Base-by-base conservation (phyloP, 2,329 filamentous ascomycete genomes). In the Colletotrichum nymphaeae region DNA sequence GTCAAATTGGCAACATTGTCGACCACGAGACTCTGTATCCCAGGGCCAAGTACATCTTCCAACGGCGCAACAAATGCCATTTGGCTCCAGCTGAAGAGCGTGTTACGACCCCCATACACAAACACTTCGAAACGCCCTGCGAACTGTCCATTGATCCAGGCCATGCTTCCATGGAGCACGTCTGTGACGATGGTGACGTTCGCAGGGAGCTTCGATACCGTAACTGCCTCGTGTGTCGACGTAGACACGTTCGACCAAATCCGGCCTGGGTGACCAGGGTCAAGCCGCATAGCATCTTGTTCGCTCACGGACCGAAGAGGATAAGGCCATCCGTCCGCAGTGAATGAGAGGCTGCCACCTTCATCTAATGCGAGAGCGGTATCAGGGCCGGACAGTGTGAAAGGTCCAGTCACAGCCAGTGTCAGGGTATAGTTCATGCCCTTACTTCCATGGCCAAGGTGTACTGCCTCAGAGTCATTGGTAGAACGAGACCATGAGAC, bases 11-110 rank as follows among this genome's bases (percentile, higher is more conserved):
- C 16, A 14, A 30, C 11, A 16, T 37, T 63, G 19, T 22, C 11
- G 6, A 72, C 22, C 5, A 37, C 28, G 5, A 72, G 24, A 28
- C 52, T 37, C 19, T 63, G 58, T 9, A 72, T 22, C 5, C 69
- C 65, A 4, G 12, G 11, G 1, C 58, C 65, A 6, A 14, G 30
- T 1, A 64, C 35, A 5, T 62, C 30, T 8, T 86, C 81, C 49
- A 89, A 69, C 0, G 87, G 87, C 9, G 87, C 87, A 14, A 88
- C 88, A 76, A 89, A 85, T 1, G 88, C 87, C 87, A 89, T 90
- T 77, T 88, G 87, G 73, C 84, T 88, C 88, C 87, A 89, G 37
- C 86, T 88, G 59, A 88, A 86, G 60, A 84, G 71, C 8, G 81
- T 84, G 69, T 90, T 89, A 37, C 81, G 82, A 2, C 88, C 88